phyloP scores from a whole-genome alignment of 1,139 yeast genomes.

The Groenewaldozyma auringiensis region DNA sequence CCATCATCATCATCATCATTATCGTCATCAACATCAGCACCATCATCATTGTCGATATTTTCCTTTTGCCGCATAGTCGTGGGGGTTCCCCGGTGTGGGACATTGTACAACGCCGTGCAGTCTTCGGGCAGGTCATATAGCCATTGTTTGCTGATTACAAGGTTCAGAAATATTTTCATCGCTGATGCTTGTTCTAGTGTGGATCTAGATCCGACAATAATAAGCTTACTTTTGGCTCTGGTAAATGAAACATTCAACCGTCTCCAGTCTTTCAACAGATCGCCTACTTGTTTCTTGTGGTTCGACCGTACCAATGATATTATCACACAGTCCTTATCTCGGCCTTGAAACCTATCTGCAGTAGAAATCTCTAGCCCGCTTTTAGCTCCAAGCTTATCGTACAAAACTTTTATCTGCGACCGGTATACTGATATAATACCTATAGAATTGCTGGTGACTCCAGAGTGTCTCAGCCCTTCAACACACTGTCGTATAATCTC shows the following conservation, averaged over 20 bases:
- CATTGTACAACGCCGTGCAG: constrained; percentile 37
- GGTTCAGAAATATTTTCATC: constrained; percentile 53
- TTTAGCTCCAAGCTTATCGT: constrained; percentile 36
- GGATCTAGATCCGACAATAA: constrained; percentile 68
- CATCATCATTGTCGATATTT: neutral
- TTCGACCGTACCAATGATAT: constrained; percentile 85
- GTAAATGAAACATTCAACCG: constrained; percentile 92
- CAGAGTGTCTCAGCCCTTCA: constrained; percentile 50
- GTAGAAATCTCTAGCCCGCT: constrained; percentile 67
- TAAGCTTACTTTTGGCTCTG: constrained; percentile 74
- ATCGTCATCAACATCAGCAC: neutral
- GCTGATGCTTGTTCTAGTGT: constrained; percentile 53
- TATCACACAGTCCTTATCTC: constrained; percentile 86
- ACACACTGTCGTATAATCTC: constrained; percentile 55
- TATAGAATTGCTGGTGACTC: constrained; percentile 51
- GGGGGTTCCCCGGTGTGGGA: constrained; percentile 9
- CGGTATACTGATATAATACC: constrained; percentile 89
- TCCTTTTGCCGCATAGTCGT: neutral
- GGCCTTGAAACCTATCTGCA: constrained; percentile 93
- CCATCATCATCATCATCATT: neutral
- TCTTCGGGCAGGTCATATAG: constrained; percentile 44
- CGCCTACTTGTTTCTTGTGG: constrained; percentile 59
- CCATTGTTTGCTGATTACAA: constrained; percentile 60
- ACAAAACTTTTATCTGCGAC: constrained; percentile 61
- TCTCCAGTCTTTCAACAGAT: constrained; percentile 78